A percentile compares a stretch with the other conserved stretches of the same genome.
phyloP scores from a whole-genome alignment of 2,329 filamentous ascomycete genomes.

The Epichloe sibirici region DNA sequence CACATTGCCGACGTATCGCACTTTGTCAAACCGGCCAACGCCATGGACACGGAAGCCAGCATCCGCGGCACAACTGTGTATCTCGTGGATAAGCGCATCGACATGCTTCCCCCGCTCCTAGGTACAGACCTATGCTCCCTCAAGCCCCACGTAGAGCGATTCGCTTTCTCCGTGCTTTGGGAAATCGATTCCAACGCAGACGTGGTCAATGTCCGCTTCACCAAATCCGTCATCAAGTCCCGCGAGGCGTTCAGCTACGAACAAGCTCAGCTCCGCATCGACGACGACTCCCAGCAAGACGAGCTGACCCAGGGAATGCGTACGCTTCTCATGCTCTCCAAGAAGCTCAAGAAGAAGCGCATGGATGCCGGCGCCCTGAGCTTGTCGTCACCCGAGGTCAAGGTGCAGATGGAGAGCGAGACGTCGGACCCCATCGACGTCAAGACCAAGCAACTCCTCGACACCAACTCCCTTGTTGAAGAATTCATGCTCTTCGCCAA shows the following conservation, averaged over 20 bases:
- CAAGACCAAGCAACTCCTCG: conserved; percentile 85
- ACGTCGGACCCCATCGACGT: conserved; percentile 93
- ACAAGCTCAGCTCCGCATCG: conserved; percentile 85
- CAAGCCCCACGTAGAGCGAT: conserved; percentile 94
- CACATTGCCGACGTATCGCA: conserved; percentile 99
- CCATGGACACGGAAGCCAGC: conserved; percentile 93
- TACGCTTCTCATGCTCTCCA: conserved; percentile 73
- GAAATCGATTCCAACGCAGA: conserved; percentile 78
- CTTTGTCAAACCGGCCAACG: conserved; percentile 92
- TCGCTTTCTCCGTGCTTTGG: conserved; percentile 77
- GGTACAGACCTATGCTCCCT: conserved; percentile 94
- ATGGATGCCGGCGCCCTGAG: conserved; percentile 94
- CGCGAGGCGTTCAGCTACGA: conserved; percentile 97
- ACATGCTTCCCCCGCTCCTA: conserved; percentile 95
- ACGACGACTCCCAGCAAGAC: conserved; percentile 77
- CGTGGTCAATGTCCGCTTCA: conserved; percentile 75
- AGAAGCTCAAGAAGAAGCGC: conserved; percentile 86
- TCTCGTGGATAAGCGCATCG: conserved; percentile 95
- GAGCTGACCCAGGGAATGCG: conserved; percentile 86
- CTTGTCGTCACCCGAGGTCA: conserved; percentile 94
- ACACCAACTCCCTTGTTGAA: conserved; percentile 94
- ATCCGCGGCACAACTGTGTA: conserved; percentile 94
- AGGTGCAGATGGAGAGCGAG: conserved; percentile 88
- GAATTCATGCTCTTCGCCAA: conserved; percentile 99
- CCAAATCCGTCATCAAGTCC: conserved; percentile 95